These are phyloP conservation scores for Candida tibetensis DNA, from an alignment of 805 yeast species.

Conservation along the genomic window DNA sequence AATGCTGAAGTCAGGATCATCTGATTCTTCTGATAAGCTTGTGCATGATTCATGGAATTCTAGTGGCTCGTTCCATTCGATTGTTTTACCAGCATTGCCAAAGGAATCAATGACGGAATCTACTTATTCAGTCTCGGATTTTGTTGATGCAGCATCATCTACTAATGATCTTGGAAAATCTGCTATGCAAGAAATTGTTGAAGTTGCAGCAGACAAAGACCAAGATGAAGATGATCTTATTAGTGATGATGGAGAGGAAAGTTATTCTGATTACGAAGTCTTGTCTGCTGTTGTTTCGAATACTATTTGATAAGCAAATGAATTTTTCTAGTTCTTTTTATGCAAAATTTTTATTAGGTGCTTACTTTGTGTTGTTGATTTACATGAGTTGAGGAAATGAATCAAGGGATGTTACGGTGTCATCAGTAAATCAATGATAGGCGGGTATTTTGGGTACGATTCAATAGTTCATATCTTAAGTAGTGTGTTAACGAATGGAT, in stretches of 20 bases:
- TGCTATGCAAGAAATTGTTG: conserved; percentile 1
- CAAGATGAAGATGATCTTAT: conserved; percentile 35
- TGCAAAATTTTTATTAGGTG: neutral
- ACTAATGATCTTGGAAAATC: conserved; percentile 4
- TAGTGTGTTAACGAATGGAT: too few species aligned
- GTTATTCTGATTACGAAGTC: conserved; percentile 37
- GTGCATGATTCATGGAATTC: neutral
- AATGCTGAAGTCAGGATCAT: too few species aligned
- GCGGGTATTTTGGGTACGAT: too few species aligned
- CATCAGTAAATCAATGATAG: too few species aligned
- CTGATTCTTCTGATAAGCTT: too few species aligned
- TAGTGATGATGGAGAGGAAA: conserved; percentile 24
- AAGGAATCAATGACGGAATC: conserved; percentile 21
- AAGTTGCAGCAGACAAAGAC: conserved; percentile 3
- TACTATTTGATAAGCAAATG: too few species aligned
- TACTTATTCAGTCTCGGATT: conserved; percentile 15
- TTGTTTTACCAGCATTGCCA: conserved; percentile 31
- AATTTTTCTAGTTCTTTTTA: neutral
- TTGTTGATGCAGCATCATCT: conserved; percentile 20
- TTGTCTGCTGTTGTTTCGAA: conserved; percentile 16
- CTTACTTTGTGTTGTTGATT: too few species aligned
- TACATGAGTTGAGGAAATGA: too few species aligned
- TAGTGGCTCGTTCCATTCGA: conserved; percentile 24
- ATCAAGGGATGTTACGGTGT: too few species aligned
- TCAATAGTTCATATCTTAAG: too few species aligned